Base-by-base conservation (phyloP, 345 rosid species). In the Hypericum androsaemum region DNA sequence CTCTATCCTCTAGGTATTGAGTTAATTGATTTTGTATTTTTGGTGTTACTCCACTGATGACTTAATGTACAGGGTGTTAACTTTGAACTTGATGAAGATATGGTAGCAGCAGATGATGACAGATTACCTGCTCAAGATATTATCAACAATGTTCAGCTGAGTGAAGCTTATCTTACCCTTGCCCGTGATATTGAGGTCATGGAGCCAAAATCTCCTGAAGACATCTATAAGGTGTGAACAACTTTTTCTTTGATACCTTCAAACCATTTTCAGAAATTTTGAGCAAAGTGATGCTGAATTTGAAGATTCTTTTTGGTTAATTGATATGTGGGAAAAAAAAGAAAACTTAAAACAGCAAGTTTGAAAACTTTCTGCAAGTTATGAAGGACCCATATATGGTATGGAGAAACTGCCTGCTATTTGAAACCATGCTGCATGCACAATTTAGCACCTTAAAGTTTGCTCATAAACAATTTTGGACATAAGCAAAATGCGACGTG, bases 131-230 rank as follows among this genome's bases (percentile, higher is more conserved):
- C 83, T 63, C 95, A 88, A 64, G 95, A 94, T 32, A 85, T 94
- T 15, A 71, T 94, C 56, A 94, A 88, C 67, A 88, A 86, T 59
- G 22, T 61, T 17, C 83, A 77, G 71, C 57, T 94, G 57, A 83
- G 90, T 59, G 99, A 88, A 71, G 90, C 97, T 53, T 94, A 88
- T 71, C 84, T 94, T 51, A 74, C 90, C 3, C 97, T 94, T 68
- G 95, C 97, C 60, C 88, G 94, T 53, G 99, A 94, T 80, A 81
- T 94, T 36, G 97, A 94, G 80, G 99, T 94, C 71, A 83, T 94
- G 97, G 99, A 94, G 74, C 80, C 97, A 53, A 94, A 85, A 65
- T 80, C 94, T 39, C 97, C 94, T 53, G 97, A 94, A 72, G 95
- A 94, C 56, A 80, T 94, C 62, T 94, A 88, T 58, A 94, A 92